Base-by-base conservation (phyloP, 1,139 yeast species). In the Tardiomyces digboiensis region DNA sequence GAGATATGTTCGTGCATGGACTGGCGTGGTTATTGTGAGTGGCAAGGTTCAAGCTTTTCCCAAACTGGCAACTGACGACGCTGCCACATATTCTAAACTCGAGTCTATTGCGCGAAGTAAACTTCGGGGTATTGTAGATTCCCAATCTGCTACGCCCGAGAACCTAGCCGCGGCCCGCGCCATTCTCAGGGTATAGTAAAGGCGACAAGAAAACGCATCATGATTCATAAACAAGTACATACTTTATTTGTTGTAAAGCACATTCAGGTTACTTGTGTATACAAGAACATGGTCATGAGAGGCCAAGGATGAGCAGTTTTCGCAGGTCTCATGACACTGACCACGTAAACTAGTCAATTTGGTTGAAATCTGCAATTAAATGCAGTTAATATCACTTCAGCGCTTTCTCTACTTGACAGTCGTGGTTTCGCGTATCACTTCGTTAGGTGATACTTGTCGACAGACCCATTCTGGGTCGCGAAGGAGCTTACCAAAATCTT, bases 401-500 rank as follows among this genome's bases (percentile, higher is more conserved):
- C n/a, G n/a, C n/a, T n/a, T n/a, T n/a, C n/a, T n/a, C n/a, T n/a
- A n/a, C n/a, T 12, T 12, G 26, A 26, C 33, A 8, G 10, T 8
- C 33, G 14, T 5, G 8, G 33, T 26, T 12, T 33, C 37, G 3
- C 37, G 7, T 16, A 20, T 33, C 8, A n/a, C 13, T 5, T 16
- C 19, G 5, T n/a, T 13, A 4, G 18, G n/a, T 3, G 37, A 20
- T 8, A 16, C 18, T 13, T 33, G 19, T n/a, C 12, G 37, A 3
- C 19, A 50, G 14, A 86, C 86, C 95, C 95, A 87, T 59, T 83
- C 78, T 29, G 82, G 74, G 60, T 91, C 97, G 48, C 97, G 71
- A 44, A 91, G 62, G 39, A 75, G 71, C 44, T 80, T 78, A 51
- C 91, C 82, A 20, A 89, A 91, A 60, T 89, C 97, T 41, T 67